A percentile compares a stretch with the other conserved stretches of the same genome.
phyloP scores from a whole-genome alignment of 2,329 filamentous ascomycete genomes.

The Neonectria faginata region DNA sequence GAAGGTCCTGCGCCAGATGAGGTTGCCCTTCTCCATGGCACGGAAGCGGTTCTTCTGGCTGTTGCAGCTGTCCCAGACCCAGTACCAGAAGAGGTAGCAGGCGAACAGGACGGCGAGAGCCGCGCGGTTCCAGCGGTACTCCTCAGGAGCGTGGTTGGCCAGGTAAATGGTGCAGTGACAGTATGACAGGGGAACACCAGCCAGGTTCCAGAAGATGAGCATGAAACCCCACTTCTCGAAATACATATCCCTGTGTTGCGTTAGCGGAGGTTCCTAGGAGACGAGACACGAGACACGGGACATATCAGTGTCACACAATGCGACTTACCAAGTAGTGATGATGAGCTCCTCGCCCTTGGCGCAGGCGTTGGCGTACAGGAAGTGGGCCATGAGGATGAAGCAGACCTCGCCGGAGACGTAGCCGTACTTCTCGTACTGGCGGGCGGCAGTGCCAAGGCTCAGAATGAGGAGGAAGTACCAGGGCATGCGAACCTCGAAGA shows the following conservation, averaged over 20 bases:
- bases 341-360: conserved; percentile 93
- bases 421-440: conserved; percentile 86
- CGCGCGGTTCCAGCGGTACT: conserved; percentile 80
- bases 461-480: conserved; percentile 92
- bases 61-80: conserved; percentile 92
- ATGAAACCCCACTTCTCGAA: conserved; percentile 98
- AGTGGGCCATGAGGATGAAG: conserved; percentile 90
- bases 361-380: conserved; percentile 91
- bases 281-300: no score
- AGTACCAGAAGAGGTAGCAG: conserved; percentile 86
- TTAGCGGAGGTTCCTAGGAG: conserved; percentile 1
- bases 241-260: conserved; percentile 79
- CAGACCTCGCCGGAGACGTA: conserved; percentile 87
- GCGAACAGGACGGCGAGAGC: conserved; percentile 73
- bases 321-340: conserved; percentile 76
- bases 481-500: conserved; percentile 91
- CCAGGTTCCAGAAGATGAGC: conserved; percentile 98
- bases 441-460: conserved; percentile 78
- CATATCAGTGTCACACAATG: background rate
- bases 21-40: conserved; percentile 78
- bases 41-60: conserved; percentile 95
- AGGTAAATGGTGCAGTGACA: conserved; percentile 94
- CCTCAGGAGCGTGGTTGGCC: conserved; percentile 82
- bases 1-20: conserved; percentile 80
- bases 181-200: conserved; percentile 90